Evolutionary conservation across 2,329 filamentous ascomycete genomes (phyloP).

Genomic region (Claviceps fusiformis): DNA sequence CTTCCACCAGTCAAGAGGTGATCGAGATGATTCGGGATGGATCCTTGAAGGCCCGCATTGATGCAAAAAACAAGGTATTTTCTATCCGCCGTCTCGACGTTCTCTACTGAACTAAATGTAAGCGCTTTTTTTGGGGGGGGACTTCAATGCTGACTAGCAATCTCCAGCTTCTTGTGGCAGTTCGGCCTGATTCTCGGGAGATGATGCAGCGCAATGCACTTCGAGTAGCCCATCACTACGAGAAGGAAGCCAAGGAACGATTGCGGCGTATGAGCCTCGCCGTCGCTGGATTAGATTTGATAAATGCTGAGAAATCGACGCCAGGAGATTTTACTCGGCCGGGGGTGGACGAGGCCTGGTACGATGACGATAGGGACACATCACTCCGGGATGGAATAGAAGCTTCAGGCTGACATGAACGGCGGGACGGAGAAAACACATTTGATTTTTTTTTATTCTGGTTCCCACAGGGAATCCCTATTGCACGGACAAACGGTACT

Average conservation of each 20-base stretch:
- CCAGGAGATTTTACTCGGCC: constrained; percentile 4
- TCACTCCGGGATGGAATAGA: background rate
- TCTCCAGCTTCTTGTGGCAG: constrained; percentile 55
- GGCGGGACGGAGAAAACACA: background rate
- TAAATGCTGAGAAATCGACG: constrained; percentile 11
- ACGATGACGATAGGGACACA: constrained; percentile 13
- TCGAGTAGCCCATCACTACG: constrained; percentile 54
- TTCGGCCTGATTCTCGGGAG: constrained; percentile 50
- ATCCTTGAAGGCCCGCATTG: constrained; percentile 64
- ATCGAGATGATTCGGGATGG: constrained; percentile 62
- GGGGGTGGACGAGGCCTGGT: constrained; percentile 21
- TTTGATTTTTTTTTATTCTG: background rate
- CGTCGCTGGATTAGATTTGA: constrained; percentile 60
- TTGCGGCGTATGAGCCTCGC: constrained; percentile 66
- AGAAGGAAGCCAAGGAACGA: constrained; percentile 61
- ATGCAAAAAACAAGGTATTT: constrained; percentile 60
- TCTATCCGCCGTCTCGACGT: background rate
- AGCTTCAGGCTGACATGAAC: constrained; percentile 4
- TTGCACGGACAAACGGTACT: background rate
- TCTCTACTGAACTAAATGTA: too few species aligned
- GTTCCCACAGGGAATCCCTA: background rate
- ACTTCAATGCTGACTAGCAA: background rate
- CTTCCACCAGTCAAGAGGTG: constrained; percentile 60
- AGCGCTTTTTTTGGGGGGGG: background rate
- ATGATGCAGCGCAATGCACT: constrained; percentile 60